Conservation (phyloP, 2,329 filamentous ascomycete species). For the Neospermospora avenae region DNA sequence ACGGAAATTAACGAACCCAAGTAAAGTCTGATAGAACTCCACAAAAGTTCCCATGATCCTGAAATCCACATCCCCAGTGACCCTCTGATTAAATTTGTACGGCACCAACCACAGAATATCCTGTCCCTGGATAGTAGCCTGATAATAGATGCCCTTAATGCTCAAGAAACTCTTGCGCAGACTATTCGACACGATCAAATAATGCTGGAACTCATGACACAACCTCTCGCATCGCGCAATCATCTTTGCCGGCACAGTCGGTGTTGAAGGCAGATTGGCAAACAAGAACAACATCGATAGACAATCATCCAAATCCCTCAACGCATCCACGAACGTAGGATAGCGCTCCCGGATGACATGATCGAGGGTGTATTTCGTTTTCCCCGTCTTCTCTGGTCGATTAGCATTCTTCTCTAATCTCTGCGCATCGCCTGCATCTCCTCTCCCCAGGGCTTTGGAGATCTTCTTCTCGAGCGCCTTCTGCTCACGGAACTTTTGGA, state of each 20-base stretch:
- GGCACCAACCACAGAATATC: slow-evolving; percentile 96
- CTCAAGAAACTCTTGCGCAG: slow-evolving; percentile 95
- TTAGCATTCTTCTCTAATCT: slow-evolving; percentile 83
- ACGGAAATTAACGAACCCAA: slow-evolving; percentile 94
- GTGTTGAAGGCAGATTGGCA: slow-evolving; percentile 88
- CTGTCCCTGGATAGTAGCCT: slow-evolving; percentile 94
- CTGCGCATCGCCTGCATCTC: slow-evolving; percentile 84
- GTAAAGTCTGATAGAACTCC: slow-evolving; percentile 95
- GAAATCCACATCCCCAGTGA: slow-evolving; percentile 94
- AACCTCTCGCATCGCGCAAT: slow-evolving; percentile 92
- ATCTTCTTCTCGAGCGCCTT: slow-evolving; percentile 98
- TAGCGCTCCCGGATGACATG: slow-evolving; percentile 98
- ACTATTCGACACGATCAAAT: slow-evolving; percentile 87
- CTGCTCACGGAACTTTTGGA: slow-evolving; percentile 94
- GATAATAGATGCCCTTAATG: slow-evolving; percentile 99
- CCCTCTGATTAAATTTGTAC: slow-evolving; percentile 95
- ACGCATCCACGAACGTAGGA: slow-evolving; percentile 90
- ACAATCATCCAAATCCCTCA: slow-evolving; percentile 94
- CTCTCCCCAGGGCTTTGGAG: slow-evolving; percentile 82
- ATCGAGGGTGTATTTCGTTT: slow-evolving; percentile 85
- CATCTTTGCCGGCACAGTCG: slow-evolving; percentile 88
- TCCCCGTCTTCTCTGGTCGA: slow-evolving; percentile 85
- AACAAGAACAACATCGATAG: slow-evolving; percentile 97
- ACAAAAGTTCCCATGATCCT: slow-evolving; percentile 99
- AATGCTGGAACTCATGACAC: slow-evolving; percentile 96